Percentiles rank a stretch among this genome's conserved stretches.
Conservation (phyloP, 257 asterid genomes). For the Cynanchum wilfordii region DNA sequence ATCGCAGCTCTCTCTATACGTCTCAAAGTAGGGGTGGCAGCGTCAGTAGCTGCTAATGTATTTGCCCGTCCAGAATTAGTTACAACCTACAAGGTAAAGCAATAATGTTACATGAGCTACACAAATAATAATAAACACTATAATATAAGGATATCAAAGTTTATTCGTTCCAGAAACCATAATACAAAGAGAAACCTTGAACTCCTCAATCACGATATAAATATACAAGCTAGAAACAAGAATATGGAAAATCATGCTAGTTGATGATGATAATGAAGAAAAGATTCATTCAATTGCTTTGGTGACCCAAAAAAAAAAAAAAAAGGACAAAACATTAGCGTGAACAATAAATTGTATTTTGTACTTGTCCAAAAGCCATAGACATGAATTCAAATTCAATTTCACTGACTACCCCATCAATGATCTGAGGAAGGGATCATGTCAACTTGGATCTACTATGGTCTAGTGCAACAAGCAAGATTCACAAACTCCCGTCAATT, state of each 20-base stretch:
- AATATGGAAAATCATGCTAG: background rate
- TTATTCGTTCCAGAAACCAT: background rate
- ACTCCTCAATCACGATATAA: background rate
- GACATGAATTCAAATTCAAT: background rate
- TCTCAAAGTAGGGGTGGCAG: conserved; percentile 92
- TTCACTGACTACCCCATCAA: background rate
- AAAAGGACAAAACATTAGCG: background rate
- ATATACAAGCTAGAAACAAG: background rate
- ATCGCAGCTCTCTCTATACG: conserved; percentile 99
- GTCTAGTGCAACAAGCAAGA: background rate
- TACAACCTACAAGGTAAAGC: conserved; percentile 54
- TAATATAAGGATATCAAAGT: background rate
- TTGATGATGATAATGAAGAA: background rate
- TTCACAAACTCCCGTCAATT: background rate
- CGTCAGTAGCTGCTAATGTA: conserved; percentile 96
- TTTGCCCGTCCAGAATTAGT: conserved; percentile 98
- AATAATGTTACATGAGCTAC: background rate
- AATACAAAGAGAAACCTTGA: background rate
- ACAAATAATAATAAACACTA: background rate
- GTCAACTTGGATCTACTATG: background rate
- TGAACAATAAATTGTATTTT: background rate
- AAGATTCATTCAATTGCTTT: background rate
- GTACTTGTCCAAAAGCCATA: background rate
- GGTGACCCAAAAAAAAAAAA: background rate
- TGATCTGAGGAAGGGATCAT: background rate